phyloP scores from a whole-genome alignment of 371 early-diverging fungal species.

The Synchytrium microbalum region DNA sequence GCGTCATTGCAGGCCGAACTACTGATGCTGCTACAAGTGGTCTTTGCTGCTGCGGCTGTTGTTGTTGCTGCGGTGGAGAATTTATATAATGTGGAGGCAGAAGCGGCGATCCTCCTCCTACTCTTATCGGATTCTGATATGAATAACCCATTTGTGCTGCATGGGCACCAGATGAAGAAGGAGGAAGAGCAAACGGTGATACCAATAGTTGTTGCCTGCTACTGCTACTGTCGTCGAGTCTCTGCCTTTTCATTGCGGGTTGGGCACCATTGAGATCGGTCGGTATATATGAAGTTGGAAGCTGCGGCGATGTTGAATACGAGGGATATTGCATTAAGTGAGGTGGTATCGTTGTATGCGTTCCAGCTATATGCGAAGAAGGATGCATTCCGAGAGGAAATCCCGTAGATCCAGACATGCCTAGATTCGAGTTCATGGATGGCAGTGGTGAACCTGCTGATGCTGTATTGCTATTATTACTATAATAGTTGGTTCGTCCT shows the following conservation, averaged over 20 bases:
- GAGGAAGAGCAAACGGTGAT: background rate
- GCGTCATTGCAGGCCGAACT: background rate
- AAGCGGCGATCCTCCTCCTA: background rate
- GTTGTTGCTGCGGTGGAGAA: background rate
- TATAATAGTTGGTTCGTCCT: too few species aligned
- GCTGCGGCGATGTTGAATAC: background rate
- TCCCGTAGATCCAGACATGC: background rate
- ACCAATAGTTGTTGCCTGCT: background rate
- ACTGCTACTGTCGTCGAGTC: background rate
- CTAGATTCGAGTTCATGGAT: background rate
- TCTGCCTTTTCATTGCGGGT: background rate
- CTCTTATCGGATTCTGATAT: background rate
- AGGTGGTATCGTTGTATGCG: background rate
- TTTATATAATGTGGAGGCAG: background rate
- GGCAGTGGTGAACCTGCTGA: too few species aligned
- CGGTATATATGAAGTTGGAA: background rate
- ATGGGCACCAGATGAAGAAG: background rate
- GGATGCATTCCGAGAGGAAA: background rate
- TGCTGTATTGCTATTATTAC: too few species aligned
- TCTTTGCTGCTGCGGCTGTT: background rate
- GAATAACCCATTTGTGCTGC: background rate
- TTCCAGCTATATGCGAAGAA: background rate
- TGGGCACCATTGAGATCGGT: background rate
- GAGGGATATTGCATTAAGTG: background rate
- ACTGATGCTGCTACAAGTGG: background rate